Base-by-base conservation (phyloP, 2,329 filamentous ascomycete genomes). In the Fonsecaea pedrosoi region DNA sequence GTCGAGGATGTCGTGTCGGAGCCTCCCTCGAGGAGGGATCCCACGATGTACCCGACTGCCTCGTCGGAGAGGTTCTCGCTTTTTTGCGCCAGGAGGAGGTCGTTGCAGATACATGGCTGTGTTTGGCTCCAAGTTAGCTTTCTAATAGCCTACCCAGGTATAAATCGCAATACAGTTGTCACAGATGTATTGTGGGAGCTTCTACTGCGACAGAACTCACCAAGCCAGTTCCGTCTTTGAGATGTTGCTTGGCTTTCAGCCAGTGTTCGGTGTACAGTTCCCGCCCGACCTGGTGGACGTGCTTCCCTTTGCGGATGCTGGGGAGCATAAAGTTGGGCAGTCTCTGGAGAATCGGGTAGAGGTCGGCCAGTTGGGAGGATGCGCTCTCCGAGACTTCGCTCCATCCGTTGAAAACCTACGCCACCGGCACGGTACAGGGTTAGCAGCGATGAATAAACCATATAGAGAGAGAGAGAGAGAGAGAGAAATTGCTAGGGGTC, bases 1-100 rank as follows among this genome's bases (percentile, higher is more conserved):
- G 77, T 80, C 37, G 74, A 74, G 38, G 77, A 77, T 1, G 80
- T 81, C 1, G 82, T 85, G 71, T 82, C 83, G 6, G 79, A 61
- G 73, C 81, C 74, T 74, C 78, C 70, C 75, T 81, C 73, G 15
- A 83, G 74, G 15, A 78, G 76, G 0, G 77, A 78, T 21, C 79
- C 80, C 18, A 77, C 34, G 72, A 80, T 65, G 60, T 73, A 73
- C 25, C 59, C 60, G n/a, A 65, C 71, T 34, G 34, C 30, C 15
- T 68, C 67, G 40, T 73, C 71, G 2, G 68, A 64, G 12, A 73
- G 67, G 7, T 61, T 61, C 6, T 71, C 66, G 32, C 53, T 55
- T 37, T 70, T 37, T 53, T 72, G 71, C 15, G 54, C 56, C n/a
- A 54, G 40, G 1, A 68, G 25, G n/a, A 73, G 35, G 42, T 69